Evolutionary conservation across 2,329 filamentous ascomycete species (phyloP).

Genomic region (Fusarium hostae): DNA sequence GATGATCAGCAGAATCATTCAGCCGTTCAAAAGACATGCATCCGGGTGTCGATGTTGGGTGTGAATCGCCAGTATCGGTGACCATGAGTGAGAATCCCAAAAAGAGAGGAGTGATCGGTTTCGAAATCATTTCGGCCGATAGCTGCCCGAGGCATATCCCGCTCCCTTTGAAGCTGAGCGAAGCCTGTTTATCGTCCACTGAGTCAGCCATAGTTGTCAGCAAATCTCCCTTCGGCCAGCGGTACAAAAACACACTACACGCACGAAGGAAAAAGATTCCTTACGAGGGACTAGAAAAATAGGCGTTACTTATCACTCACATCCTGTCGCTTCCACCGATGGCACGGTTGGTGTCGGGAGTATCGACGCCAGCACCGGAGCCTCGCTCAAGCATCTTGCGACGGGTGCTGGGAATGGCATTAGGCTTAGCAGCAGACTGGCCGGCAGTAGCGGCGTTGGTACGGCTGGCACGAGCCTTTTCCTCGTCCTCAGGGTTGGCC

Average conservation of each 20-base stretch:
- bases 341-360: constrained; percentile 78
- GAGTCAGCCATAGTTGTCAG: constrained; percentile 83
- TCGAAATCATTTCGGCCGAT: constrained; percentile 50
- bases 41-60: constrained; percentile 45
- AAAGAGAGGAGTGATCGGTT: constrained; percentile 28
- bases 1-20: constrained; percentile 34
- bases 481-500: constrained; percentile 76
- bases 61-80: constrained; percentile 42
- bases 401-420: constrained; percentile 79
- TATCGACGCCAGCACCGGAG: constrained; percentile 68
- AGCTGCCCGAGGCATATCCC: constrained; percentile 57
- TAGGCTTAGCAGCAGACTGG: constrained; percentile 74
- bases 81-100: constrained; percentile 32
- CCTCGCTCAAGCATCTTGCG: constrained; percentile 85
- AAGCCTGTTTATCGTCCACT: constrained; percentile 87
- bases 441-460: constrained; percentile 73
- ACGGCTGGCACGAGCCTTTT: constrained; percentile 77
- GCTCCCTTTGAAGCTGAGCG: constrained; percentile 82
- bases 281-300: constrained; percentile 77
- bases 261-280: constrained; percentile 85
- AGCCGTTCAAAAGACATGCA: constrained; percentile 34
- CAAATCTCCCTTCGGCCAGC: constrained; percentile 78
- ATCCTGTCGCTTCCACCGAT: constrained; percentile 90
- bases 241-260: constrained; percentile 75
- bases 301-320: constrained; percentile 79